Evolutionary conservation across 192 early-diverging fungal species (phyloP), one percentile per base, ranked within the genome.

Genomic region (Pilaira anomala): DNA sequence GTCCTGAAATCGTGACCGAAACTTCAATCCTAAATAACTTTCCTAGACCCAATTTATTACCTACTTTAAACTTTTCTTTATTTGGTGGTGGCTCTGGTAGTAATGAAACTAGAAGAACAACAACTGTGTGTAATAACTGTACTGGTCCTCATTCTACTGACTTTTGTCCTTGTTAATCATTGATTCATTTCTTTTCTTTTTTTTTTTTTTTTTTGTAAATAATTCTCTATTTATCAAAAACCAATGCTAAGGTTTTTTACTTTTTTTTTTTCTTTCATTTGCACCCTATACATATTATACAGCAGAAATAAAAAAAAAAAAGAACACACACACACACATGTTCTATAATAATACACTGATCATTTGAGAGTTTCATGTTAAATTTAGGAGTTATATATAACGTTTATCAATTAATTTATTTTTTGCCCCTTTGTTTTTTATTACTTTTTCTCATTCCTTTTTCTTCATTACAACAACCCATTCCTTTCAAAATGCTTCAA

Each of bases 401-500:
- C n/a, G n/a, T n/a, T n/a, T n/a, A n/a, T n/a, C n/a, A n/a, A n/a
- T n/a, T n/a, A n/a, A n/a, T 42, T 40, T 25, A 40, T 12, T 58
- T 41, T 30, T 11, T 42, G 19, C 24, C 19, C 24, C 24, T 59
- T 36, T 36, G 6, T 36, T 36, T 3, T 9, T 36, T 36, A 9
- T 36, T 33, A 33, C 30, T 33, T 33, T 33, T 33, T 33, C 7
- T 33, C 7, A 5, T 33, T 5, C 30, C 5, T 36, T 36, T 9
- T 36, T 36, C 5, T 36, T 6, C 5, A 9, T 36, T 36, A 36
- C 33, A 36, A 36, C 26, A 44, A 2, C 33, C 30, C 12, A 18
- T 39, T 49, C 33, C 12, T 29, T 19, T 22, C 21, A 19, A 18
- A 16, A 69, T 87, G 80, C 68, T 82, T 7, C 79, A 81, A 70